phyloP scores from a whole-genome alignment of 805 yeast species.

The Wickerhamomyces queroliae region DNA sequence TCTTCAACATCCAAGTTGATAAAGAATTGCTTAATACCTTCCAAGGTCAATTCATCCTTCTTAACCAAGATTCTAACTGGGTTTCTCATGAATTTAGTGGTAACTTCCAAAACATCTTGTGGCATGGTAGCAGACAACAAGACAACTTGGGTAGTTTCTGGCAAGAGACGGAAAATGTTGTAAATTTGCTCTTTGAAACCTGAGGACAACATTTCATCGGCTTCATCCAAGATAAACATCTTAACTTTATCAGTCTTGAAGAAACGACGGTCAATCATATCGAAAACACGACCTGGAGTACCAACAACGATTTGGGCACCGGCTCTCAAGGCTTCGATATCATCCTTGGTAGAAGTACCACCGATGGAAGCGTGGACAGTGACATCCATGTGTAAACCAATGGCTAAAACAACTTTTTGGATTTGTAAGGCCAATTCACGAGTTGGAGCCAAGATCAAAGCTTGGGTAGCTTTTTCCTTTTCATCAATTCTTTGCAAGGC shows the following conservation, averaged over 20 bases:
- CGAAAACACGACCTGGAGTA: constrained; percentile 97
- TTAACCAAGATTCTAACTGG: constrained; percentile 93
- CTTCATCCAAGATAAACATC: constrained; percentile 96
- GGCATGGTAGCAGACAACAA: constrained; percentile 95
- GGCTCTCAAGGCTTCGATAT: constrained; percentile 72
- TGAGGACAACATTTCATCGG: constrained; percentile 90
- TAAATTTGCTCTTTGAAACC: constrained; percentile 96
- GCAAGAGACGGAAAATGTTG: constrained; percentile 85
- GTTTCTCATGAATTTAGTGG: constrained; percentile 89
- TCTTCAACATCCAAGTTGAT: constrained; percentile 89
- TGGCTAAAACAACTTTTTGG: constrained; percentile 84
- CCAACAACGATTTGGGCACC: constrained; percentile 96
- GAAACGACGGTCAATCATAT: constrained; percentile 88
- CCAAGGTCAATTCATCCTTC: constrained; percentile 91
- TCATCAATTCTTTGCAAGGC: constrained; percentile 73
- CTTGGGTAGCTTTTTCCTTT: constrained; percentile 73
- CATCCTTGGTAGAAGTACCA: constrained; percentile 88
- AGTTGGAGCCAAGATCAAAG: constrained; percentile 92
- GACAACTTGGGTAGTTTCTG: constrained; percentile 88
- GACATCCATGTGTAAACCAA: constrained; percentile 87
- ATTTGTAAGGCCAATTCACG: constrained; percentile 97
- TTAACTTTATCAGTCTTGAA: constrained; percentile 79
- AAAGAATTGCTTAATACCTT: constrained; percentile 91
- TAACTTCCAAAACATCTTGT: constrained; percentile 83
- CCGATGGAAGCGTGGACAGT: constrained; percentile 97